Conservation (phyloP, 345 rosid species). For the Eutrema yunnanense region DNA sequence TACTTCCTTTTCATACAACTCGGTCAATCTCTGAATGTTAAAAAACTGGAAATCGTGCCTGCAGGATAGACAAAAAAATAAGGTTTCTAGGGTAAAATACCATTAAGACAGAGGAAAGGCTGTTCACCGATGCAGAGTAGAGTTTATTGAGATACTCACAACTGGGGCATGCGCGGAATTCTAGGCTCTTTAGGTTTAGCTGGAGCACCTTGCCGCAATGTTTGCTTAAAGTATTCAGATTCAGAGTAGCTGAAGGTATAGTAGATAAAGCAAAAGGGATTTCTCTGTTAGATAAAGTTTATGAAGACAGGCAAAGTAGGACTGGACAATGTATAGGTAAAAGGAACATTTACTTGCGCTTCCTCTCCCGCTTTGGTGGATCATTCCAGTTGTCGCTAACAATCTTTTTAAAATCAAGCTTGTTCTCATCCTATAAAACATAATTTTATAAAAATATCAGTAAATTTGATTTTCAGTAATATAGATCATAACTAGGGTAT, state of each 20-base stretch:
- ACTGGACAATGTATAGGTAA: conserved; percentile 1
- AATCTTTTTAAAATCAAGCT: conserved; percentile 90
- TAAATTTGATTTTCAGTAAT: background rate
- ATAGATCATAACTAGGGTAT: conserved; percentile 9
- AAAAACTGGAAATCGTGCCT: conserved; percentile 99
- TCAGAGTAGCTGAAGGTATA: conserved; percentile 68
- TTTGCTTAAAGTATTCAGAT: conserved; percentile 94
- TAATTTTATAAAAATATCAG: background rate
- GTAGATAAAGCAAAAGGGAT: background rate
- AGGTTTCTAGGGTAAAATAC: background rate
- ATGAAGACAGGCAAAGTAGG: background rate
- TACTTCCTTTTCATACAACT: conserved; percentile 97
- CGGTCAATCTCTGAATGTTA: conserved; percentile 89
- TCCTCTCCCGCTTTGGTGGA: conserved; percentile 96
- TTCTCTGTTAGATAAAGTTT: background rate
- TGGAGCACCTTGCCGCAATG: conserved; percentile 93
- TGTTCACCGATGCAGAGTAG: background rate
- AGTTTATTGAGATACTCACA: conserved; percentile 44
- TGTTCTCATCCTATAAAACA: conserved; percentile 64
- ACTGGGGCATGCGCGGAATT: conserved; percentile 98
- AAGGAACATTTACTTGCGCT: conserved; percentile 74
- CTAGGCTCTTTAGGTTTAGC: conserved; percentile 95
- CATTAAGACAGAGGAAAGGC: background rate
- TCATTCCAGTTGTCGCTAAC: conserved; percentile 97
- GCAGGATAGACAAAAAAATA: conserved; percentile 12